Evolutionary conservation across 495 filamentous ascomycete genomes (phyloP), one percentile per base, ranked within the genome.

Genomic region (Bathelium albidoporum): DNA sequence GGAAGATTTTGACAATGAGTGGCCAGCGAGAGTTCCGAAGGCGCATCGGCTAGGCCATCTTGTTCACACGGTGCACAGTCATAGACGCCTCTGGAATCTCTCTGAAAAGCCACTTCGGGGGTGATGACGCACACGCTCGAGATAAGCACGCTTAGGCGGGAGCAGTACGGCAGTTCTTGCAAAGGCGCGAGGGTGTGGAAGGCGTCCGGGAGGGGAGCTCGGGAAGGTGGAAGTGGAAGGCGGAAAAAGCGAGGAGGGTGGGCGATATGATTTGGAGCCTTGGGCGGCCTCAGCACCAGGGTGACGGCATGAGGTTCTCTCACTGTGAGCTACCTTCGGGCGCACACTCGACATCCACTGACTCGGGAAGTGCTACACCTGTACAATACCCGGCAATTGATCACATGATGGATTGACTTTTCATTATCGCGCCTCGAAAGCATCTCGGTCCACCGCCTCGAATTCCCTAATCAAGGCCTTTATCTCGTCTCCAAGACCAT

Each of bases 211-310:
- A 41, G 36, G 18, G 11, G 44, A 49, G 14, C 5, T 5, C 18
- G 44, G 5, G 22, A 29, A 55, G 49, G 20, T 55, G 49, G 49
- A 55, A 20, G 49, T 55, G 49, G 49, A 55, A 55, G 49, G 49
- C 49, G 49, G 49, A 55, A 55, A 20, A 55, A 55, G 4, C 22
- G 49, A 29, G 49, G 49, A 55, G 49, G 49, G 49, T 5, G 14
- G 5, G 14, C 34, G 34, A 14, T 12, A 9, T 12, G 9, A 24
- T 10, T 18, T 18, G 16, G 44, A 5, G 44, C 16, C 22, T 49
- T 55, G 49, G 49, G 49, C 49, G 49, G 49, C 49, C 49, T 55
- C 49, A 28, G 9, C 12, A 16, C 12, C 7, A 55, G 29, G 29
- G 49, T 55, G 49, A 55, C 49, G 24, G 49, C 49, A 29, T 29